Base-by-base conservation (phyloP, 1,139 yeast species). In the Zhuliangozyma blackwelliae region DNA sequence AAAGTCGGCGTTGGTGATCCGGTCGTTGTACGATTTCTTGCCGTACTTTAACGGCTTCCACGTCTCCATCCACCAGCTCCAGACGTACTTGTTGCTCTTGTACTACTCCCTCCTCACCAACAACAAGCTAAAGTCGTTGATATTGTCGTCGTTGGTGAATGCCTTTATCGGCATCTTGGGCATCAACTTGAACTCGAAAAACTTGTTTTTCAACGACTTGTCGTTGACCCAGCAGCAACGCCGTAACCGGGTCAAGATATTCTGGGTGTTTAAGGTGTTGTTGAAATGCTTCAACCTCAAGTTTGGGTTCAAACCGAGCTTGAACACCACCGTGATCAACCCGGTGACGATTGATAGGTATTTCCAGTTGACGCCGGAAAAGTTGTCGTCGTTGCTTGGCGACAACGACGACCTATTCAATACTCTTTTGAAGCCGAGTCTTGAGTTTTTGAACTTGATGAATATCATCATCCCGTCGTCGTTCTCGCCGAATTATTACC, bases 211-310 rank as follows among this genome's bases (percentile, higher is more conserved):
- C 52, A 69, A 70, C 44, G 76, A 71, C 50, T 61, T 69, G 39
- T 57, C 72, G 7, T 57, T 69, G 30, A 50, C 52, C 20, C 45
- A 63, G 28, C 61, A 59, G 34, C 68, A 71, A 47, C 56, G 63
- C 44, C 58, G 77, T 38, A 74, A 74, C 42, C 60, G 85, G 48
- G 74, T 79, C 13, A 79, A 77, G 49, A 61, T 77, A 16, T 79
- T 75, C 46, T 79, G 86, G 86, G 75, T 73, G 19, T 77, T 72
- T 49, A 73, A 73, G 42, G 74, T 77, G 3, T 58, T 79, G 27
- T 59, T 72, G 28, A 71, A 75, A 48, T 66, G 79, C 40, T 70
- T 75, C 44, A 72, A 76, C 40, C 56, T 70, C 40, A 70, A 72
- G 46, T 68, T 75, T 45, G 76, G 78, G 1, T 65, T 70, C 42